Evolutionary conservation across 768 basidiomycete species (phyloP).

Genomic region (Kwoniella sp.): DNA sequence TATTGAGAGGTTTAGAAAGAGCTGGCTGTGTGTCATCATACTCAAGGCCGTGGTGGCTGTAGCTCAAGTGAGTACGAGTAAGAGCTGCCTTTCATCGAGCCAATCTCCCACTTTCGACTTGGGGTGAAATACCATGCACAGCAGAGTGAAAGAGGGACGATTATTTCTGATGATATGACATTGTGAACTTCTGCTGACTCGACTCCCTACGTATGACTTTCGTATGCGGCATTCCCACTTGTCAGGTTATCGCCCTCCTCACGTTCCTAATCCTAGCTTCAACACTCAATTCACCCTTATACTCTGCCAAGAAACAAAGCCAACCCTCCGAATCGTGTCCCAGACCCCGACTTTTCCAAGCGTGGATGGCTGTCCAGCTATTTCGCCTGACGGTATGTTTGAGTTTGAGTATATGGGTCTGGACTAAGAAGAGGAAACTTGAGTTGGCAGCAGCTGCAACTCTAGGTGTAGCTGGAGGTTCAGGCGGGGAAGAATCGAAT

Average conservation of each 20-base stretch:
- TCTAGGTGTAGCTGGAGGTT: too few species aligned
- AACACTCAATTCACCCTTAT: conserved; percentile 29
- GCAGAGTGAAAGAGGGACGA: too few species aligned
- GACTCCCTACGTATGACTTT: too few species aligned
- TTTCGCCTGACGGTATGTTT: conserved; percentile 39
- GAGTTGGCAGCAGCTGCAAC: not conserved
- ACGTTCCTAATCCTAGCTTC: conserved; percentile 37
- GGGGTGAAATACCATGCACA: too few species aligned
- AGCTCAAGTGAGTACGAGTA: conserved; percentile 37
- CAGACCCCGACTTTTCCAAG: conserved; percentile 34
- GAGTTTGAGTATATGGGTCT: conserved; percentile 44
- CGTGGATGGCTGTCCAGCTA: conserved; percentile 44
- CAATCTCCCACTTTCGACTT: too few species aligned
- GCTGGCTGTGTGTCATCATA: conserved; percentile 37
- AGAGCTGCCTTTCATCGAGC: too few species aligned
- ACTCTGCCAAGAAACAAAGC: conserved; percentile 25
- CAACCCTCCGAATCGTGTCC: conserved; percentile 32
- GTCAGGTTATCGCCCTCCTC: conserved; percentile 36
- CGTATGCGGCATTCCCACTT: too few species aligned
- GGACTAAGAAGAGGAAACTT: conserved; percentile 5
- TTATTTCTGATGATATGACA: too few species aligned
- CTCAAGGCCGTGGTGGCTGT: conserved; percentile 45
- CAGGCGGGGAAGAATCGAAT: too few species aligned
- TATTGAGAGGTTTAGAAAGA: conserved; percentile 40
- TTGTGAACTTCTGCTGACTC: too few species aligned